Conservation (phyloP, 805 yeast genomes). For the Yarrowia keelungensis region DNA sequence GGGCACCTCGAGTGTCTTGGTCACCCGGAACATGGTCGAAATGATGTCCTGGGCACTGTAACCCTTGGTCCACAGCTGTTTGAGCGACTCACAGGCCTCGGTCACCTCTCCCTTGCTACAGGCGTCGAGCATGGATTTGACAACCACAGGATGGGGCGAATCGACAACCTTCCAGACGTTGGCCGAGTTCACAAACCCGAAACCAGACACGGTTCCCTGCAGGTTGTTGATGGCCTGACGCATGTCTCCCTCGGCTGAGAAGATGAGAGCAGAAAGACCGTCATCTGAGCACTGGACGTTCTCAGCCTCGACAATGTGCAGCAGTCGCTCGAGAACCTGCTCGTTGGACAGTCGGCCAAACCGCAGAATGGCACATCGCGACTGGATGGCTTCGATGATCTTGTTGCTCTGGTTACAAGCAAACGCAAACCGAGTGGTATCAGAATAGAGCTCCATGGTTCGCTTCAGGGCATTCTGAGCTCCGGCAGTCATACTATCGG, state of each 20-base stretch:
- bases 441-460: constrained; percentile 95
- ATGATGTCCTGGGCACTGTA: constrained; percentile 93
- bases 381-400: constrained; percentile 95
- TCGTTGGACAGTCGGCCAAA: constrained; percentile 82
- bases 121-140: constrained; percentile 68
- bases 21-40: constrained; percentile 86
- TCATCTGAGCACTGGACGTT: constrained; percentile 80
- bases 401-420: constrained; percentile 95
- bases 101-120: constrained; percentile 60
- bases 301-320: constrained; percentile 74
- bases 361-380: constrained; percentile 93
- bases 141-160: constrained; percentile 91
- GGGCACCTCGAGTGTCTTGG: constrained; percentile 69
- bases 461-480: constrained; percentile 95
- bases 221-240: constrained; percentile 95
- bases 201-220: constrained; percentile 94
- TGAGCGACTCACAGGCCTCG: constrained; percentile 67
- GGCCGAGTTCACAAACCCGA: constrained; percentile 86
- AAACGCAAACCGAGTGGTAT: constrained; percentile 96
- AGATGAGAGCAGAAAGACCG: constrained; percentile 89
- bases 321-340: constrained; percentile 77
- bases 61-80: constrained; percentile 83
- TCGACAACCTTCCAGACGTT: constrained; percentile 96
- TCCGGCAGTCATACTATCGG: constrained; percentile 96
- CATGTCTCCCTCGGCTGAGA: constrained; percentile 98